Evolutionary conservation across 192 early-diverging fungal species (phyloP), one percentile per base, ranked within the genome.

Genomic region (Spizellomyces sp.): DNA sequence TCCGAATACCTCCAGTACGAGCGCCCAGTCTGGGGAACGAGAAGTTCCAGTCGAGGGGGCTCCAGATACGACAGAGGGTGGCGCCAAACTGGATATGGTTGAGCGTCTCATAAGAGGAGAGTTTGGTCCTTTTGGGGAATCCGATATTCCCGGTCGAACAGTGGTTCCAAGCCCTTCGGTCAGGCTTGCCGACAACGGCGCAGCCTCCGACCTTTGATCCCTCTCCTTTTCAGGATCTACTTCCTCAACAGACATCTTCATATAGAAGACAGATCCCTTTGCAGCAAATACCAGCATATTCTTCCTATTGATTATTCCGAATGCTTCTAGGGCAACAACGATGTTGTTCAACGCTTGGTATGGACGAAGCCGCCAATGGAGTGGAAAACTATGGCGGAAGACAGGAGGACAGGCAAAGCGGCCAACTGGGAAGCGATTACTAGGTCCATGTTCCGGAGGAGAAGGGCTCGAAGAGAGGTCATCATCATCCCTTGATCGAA

Each of bases 311-410:
- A 79, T 76, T 21, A 95, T 90, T 44, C 84, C 81, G 15, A 92
- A 83, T 5, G 80, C 74, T 41, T 81, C 74, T 10, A 94, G 79
- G 0, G 85, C 70, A 12, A 77, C 75, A n/a, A 86, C 71, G 7
- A 92, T 76, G 21, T 73, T 79, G 48, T 79, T 90, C 12, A 90
- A 66, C 4, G 91, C 93, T 54, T 87, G 80, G 17, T 80, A 77
- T 3, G 90, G 86, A 56, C 81, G 81, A 52, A 95, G 78, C 17
- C 93, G 82, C 88, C 90, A 92, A 71, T 94, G 91, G 1, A 95
- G 60, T 5, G 90, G 85, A 71, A 93, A 91, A 7, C 66, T 67
- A 46, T 81, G 82, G 41, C 75, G 77, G 66, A 87, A 90, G 6
- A 93, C 86, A 8, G 87, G 65, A 0, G 84, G 84, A 56, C 93